Base-by-base conservation (phyloP, 2,329 filamentous ascomycete species). In the Fusarium anthophilum region DNA sequence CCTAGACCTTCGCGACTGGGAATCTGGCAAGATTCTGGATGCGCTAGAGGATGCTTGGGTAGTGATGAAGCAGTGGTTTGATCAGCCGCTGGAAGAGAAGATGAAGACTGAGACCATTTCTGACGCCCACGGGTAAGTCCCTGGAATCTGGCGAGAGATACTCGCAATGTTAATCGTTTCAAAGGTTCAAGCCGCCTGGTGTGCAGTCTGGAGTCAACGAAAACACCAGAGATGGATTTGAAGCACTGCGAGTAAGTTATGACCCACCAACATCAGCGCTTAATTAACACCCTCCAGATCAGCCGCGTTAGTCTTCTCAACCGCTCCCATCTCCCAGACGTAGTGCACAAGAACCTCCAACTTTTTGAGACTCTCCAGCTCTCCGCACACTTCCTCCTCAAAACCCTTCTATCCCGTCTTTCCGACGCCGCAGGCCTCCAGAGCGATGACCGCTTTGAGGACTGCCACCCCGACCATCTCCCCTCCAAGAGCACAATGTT, bases 111-210 rank as follows among this genome's bases (percentile, higher is more conserved):
- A 56, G 38, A 56, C 53, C 0, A 44, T 56, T 4, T 56, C 53
- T 24, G 38, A 56, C 6, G 53, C 53, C 8, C 53, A 56, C 2
- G 53, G 53, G 53, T 56, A 43, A 13, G 53, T 20, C 1, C 2
- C 15, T 8, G 2, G 5, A 43, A 10, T 9, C 11, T 22, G 8
- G 1, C 2, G 5, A 14, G 8, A 8, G 0, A 0, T 30, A 8
- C 5, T 0, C 14, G 8, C 10, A 7, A 3, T 0, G 6, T 7
- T 56, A 0, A 56, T 24, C 3, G 4, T 10, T 14, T 6, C 28
- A 8, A 11, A 56, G 53, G 12, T 56, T 56, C 4, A 56, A 56
- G 5, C 53, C 53, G 8, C 53, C 53, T 6, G 38, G 53, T 0
- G 53, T 56, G 1, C 53, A 56, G 26, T 56, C 38, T 1, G 53